A percentile compares a stretch with the other conserved stretches of the same genome.
Evolutionary conservation across 441 rosid species (phyloP).

Genomic region (Heliophila coronopifolia): DNA sequence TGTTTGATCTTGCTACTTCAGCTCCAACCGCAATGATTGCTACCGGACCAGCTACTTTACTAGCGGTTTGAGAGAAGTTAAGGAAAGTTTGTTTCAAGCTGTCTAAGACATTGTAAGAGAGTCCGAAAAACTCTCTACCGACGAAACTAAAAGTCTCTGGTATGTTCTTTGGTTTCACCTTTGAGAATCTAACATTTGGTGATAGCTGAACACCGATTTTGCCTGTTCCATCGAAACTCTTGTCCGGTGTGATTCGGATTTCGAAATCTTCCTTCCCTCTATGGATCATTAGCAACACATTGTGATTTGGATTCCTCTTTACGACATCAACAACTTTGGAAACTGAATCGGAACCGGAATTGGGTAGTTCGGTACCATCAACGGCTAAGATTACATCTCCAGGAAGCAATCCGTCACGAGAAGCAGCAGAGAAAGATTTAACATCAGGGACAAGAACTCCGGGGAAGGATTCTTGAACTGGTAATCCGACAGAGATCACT

Average conservation of each 20-base stretch:
- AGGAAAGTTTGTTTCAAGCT: constrained; percentile 74
- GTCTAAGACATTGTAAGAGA: constrained; percentile 65
- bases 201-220: constrained; percentile 82
- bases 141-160: constrained; percentile 53
- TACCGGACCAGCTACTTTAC: constrained; percentile 88
- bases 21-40: constrained; percentile 97
- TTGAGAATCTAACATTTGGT: constrained; percentile 61
- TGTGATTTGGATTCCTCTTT: constrained; percentile 53
- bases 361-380: constrained; percentile 46
- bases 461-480: constrained; percentile 82
- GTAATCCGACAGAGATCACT: constrained; percentile 78
- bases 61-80: constrained; percentile 83
- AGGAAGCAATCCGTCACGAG: constrained; percentile 76
- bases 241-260: constrained; percentile 66
- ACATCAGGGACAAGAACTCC: constrained; percentile 91
- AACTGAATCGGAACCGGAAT: constrained; percentile 44
- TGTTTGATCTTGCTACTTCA: constrained; percentile 87
- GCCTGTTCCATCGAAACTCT: constrained; percentile 74
- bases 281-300: constrained; percentile 51
- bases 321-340: constrained; percentile 59
- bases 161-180: constrained; percentile 47
- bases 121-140: constrained; percentile 67
- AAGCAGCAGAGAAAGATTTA: constrained; percentile 72
- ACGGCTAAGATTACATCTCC: constrained; percentile 77
- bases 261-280: constrained; percentile 53